Evolutionary conservation across 768 basidiomycete genomes (phyloP).

Genomic region (Trametes punicea): DNA sequence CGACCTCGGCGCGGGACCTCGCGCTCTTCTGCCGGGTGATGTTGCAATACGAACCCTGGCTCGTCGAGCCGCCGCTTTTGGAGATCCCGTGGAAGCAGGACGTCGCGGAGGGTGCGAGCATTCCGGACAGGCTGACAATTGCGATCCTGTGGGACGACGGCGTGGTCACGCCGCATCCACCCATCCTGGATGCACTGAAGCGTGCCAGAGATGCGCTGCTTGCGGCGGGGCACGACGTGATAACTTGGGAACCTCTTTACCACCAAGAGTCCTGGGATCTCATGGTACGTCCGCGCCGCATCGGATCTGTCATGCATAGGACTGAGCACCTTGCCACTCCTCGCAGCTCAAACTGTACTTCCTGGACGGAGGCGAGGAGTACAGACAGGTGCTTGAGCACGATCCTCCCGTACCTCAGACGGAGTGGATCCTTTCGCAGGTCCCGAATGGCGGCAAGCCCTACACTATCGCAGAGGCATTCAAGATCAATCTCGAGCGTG

Average conservation of each 20-base stretch:
- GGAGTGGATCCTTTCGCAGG: slow-evolving; percentile 42
- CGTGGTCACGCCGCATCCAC: slow-evolving; percentile 48
- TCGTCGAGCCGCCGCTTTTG: slow-evolving; percentile 42
- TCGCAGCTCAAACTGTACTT: slow-evolving; percentile 40
- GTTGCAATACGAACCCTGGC: slow-evolving; percentile 46
- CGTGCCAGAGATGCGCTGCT: slow-evolving; percentile 37
- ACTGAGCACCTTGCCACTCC: slow-evolving; percentile 20
- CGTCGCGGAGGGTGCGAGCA: slow-evolving; percentile 35
- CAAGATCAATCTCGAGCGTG: slow-evolving; percentile 42
- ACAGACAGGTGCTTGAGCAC: slow-evolving; percentile 34
- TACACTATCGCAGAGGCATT: slow-evolving; percentile 43
- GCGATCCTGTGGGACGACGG: slow-evolving; percentile 51
- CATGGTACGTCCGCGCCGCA: slow-evolving; percentile 35
- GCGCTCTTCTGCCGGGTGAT: slow-evolving; percentile 46
- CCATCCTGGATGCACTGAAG: slow-evolving; percentile 41
- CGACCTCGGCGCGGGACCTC: slow-evolving; percentile 47
- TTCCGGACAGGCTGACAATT: slow-evolving; percentile 42
- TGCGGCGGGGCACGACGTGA: slow-evolving; percentile 50
- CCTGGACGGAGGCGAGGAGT: slow-evolving; percentile 47
- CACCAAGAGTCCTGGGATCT: slow-evolving; percentile 46
- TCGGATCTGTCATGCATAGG: slow-evolving; percentile 5
- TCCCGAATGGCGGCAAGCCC: slow-evolving; percentile 34
- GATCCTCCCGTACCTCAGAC: slow-evolving; percentile 42
- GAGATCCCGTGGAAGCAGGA: slow-evolving; percentile 48
- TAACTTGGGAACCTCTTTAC: slow-evolving; percentile 44